Base-by-base conservation (phyloP, 768 basidiomycete genomes). In the Leccinum barrowsii region DNA sequence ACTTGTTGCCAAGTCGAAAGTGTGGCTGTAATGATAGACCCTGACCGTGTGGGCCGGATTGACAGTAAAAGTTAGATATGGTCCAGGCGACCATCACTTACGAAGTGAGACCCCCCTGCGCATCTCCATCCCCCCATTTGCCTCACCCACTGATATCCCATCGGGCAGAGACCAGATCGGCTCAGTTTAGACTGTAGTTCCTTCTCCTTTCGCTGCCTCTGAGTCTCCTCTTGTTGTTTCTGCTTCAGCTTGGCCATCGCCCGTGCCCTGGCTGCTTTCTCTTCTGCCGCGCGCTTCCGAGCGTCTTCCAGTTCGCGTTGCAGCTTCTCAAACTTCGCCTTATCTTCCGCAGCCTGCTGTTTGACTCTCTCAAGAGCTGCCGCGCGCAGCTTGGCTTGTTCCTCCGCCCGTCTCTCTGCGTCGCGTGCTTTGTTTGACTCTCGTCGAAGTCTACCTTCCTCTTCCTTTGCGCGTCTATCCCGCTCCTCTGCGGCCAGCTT, bases 81-180 rank as follows among this genome's bases (percentile, higher is more conserved):
- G 2, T 65, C 63, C 22, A 81, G 56, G 49, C 73, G 64, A 6
- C 30, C 46, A 48, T 76, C 59, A 12, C 55, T 51, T 6, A 82
- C 60, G 55, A 72, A 80, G 63, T 83, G 82, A 1, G 46, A n/a
- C 1, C 82, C 81, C 2, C 77, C 82, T 2, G 72, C 65, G 60
- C 82, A 83, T 12, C 80, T 65, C 69, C 80, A 84, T 3, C 80
- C 81, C 5, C 52, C 61, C 0, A 11, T 2, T 54, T 75, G 72
- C 50, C 67, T 73, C 51, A 78, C 74, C 83, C 82, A 84, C 8
- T 19, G 63, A 57, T 62, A 84, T 1, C 82, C 82, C 21, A 60
- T 69, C 3, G 67, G 65, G 60, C 86, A 87, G 2, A 79, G 67
- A 0, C 86, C 85, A 73, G 85, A 78, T 1, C 54, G 24, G 1